Evolutionary conservation across 1,139 yeast genomes (phyloP).

Genomic region (Suhomyces chickasaworum): DNA sequence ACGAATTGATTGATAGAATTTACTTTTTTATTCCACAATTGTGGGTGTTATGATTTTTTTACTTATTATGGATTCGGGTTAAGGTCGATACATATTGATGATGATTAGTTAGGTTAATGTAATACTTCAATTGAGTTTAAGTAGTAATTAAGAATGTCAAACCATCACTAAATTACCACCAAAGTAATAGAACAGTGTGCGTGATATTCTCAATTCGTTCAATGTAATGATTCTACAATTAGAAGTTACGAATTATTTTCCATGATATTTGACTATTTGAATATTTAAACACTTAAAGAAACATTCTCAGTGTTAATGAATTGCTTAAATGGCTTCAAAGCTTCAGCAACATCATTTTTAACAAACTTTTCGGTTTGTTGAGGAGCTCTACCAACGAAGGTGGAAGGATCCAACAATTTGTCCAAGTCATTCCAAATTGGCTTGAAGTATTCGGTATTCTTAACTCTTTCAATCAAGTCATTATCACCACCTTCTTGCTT

Average conservation of each 20-base stretch:
- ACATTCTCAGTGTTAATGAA: slow-evolving; percentile 66
- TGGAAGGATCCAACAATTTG: slow-evolving; percentile 78
- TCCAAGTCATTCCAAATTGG: slow-evolving; percentile 90
- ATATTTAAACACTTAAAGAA: slow-evolving; percentile 41
- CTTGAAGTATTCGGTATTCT: slow-evolving; percentile 75
- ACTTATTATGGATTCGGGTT: no score
- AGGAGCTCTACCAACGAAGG: slow-evolving; percentile 98
- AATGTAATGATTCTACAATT: no score
- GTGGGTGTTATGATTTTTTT: no score
- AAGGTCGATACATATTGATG: background rate
- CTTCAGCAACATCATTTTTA: slow-evolving; percentile 78
- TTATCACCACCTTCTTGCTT: slow-evolving; percentile 99
- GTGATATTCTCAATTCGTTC: no score
- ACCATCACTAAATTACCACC: no score
- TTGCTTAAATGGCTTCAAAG: slow-evolving; percentile 68
- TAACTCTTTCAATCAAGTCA: slow-evolving; percentile 89
- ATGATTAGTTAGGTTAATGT: no score
- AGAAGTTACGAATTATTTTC: no score
- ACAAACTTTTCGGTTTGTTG: slow-evolving; percentile 95
- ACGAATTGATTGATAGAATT: slow-evolving; percentile 2
- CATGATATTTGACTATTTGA: no score
- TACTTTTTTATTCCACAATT: background rate
- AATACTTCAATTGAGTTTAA: no score
- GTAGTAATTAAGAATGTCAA: no score
- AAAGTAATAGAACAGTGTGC: no score